Evolutionary conservation across 2,329 filamentous ascomycete species (phyloP), one percentile per base, ranked within the genome.

Genomic region (Neofusicoccum parvum): DNA sequence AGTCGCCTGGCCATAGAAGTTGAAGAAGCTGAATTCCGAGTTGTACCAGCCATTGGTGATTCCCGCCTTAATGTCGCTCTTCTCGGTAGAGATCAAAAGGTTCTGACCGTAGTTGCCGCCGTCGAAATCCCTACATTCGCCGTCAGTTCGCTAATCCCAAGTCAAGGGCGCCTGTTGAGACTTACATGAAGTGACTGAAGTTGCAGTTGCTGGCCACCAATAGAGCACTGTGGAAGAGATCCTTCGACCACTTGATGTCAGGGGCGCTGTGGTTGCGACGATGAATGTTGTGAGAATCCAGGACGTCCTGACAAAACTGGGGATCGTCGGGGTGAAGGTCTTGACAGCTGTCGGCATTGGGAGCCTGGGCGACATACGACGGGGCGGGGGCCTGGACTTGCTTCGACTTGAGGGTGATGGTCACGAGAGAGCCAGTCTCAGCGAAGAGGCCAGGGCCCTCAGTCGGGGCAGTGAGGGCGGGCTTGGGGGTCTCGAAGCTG

Each of bases 31-130:
- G 6, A 62, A 15, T 36, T 62, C 59, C 15, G 34, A 23, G 59
- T 62, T 43, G 36, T 62, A 62, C 56, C 56, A 60, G 34, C 14
- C 34, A 23, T 62, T 51, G 45, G 59, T 50, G 14, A 62, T 50
- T 23, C 34, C 45, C 6, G 7, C 20, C 59, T 51, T n/a, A 36
- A 62, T 51, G 14, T 62, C n/a, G 11, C 27, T 32, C 27, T 32
- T 6, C 27, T 1, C 27, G 11, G n/a, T 10, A 17, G 7, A 23
- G 20, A 51, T 12, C 34, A 39, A 17, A 41, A 62, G 59, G 48
- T 62, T 62, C 59, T 62, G 59, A 36, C 59, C 59, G 36, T 51
- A 50, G 12, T 34, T 34, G 14, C 59, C 59, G n/a, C 34, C 45
- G 46, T 43, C 27, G 17, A 17, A 17, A 15, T 62, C 12, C 59